Conservation (phyloP, 257 asterid genomes). For the Nicotiana obtusifolia region DNA sequence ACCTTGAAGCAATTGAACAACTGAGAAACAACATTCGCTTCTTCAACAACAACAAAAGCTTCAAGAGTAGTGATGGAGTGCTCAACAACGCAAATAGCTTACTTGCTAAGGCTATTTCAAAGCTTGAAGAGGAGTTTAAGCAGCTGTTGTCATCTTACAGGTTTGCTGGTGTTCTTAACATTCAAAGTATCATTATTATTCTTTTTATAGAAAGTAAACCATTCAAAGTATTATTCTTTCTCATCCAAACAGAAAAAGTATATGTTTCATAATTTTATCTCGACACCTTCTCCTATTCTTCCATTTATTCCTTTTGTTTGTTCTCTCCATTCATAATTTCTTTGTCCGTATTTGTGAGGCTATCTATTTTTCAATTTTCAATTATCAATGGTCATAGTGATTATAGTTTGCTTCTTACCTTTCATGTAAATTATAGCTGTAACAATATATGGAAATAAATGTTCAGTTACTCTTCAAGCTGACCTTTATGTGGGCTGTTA, state of each 20-base stretch:
- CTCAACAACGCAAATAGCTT: slow-evolving; percentile 73
- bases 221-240: neutral
- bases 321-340: neutral
- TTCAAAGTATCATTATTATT: neutral
- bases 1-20: slow-evolving; percentile 92
- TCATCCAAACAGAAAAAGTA: neutral
- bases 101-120: slow-evolving; percentile 90
- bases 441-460: neutral
- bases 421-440: neutral
- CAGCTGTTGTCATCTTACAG: slow-evolving; percentile 80
- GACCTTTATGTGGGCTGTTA: neutral
- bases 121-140: slow-evolving; percentile 93
- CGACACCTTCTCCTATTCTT: neutral
- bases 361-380: neutral
- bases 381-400: neutral
- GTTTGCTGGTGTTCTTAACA: slow-evolving; percentile 24
- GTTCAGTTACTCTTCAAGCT: neutral
- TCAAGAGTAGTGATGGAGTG: slow-evolving; percentile 96
- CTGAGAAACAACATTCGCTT: slow-evolving; percentile 72
- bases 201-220: slow-evolving; percentile 8
- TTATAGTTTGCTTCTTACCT: neutral
- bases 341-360: neutral
- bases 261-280: neutral
- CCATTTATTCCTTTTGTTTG: neutral
- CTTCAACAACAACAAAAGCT: slow-evolving; percentile 88